Evolutionary conservation across 805 yeast genomes (phyloP), one percentile per base, ranked within the genome.

Genomic region (Ogataea pilisensis): DNA sequence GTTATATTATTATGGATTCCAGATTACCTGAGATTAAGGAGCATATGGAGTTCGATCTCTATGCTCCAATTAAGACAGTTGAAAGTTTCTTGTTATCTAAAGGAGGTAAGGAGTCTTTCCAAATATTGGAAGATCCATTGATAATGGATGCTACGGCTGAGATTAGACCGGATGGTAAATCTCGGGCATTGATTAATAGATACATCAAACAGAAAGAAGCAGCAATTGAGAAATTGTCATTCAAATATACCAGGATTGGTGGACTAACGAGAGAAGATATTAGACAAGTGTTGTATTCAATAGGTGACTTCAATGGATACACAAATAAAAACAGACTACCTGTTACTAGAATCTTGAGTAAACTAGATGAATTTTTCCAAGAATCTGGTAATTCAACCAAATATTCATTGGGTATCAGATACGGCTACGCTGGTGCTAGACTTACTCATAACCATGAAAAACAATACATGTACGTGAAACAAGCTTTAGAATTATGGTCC

Each of bases 1-100:
- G 85, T 64, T 85, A 85, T 60, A 85, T 85, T 85, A 79, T 84
- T 28, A 85, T 85, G 93, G 95, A 85, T 60, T 85, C 93, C 2
- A 66, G 85, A 35, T 61, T 82, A 22, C 84, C 88, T 0, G 88
- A 84, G 50, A 75, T 85, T 44, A 75, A 73, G 48, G 77, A 74
- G 13, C 79, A 78, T 38, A 74, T 85, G 81, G 91, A 81, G 45
- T 85, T 85, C 58, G 87, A 85, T 59, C 64, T 85, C 2, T 82
- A 79, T 63, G 79, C 75, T 53, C 91, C 93, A 0, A 73, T 85
- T 39, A 69, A 73, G 44, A 85, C 91, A 0, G 83, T 85, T 1
- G 55, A 72, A 34, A 47, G 67, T 2, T 74, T 66, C 40, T 60
- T 84, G 28, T 61, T 64, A 14, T 63, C 73, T 2, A 65, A 62